Conservation (phyloP, 345 rosid species). For the Gossypium arboreum region DNA sequence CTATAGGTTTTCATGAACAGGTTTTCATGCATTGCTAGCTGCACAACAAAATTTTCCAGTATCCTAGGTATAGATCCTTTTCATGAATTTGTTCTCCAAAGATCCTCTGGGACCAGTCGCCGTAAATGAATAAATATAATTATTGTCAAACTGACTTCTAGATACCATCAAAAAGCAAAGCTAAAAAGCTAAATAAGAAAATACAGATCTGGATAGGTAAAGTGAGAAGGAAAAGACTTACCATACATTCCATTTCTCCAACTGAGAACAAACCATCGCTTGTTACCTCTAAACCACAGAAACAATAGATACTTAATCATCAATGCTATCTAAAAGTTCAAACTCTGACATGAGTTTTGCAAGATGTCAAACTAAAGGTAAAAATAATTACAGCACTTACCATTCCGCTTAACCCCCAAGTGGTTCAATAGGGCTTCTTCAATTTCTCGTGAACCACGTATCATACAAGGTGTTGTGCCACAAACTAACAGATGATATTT, state of each 20-base stretch:
- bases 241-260: conserved; percentile 99
- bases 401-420: conserved; percentile 97
- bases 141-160: not conserved
- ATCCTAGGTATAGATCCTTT: not conserved
- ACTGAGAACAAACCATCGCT: conserved; percentile 98
- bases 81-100: not conserved
- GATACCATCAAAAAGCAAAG: not conserved
- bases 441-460: conserved; percentile 86
- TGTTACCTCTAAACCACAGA: conserved; percentile 70
- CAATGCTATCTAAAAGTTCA: conserved; percentile 9
- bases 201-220: not conserved
- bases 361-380: conserved; percentile 5
- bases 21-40: not conserved
- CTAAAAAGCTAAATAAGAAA: not conserved
- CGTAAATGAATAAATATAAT: not conserved
- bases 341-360: not conserved
- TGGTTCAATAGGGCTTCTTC: conserved; percentile 87
- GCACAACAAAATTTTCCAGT: not conserved
- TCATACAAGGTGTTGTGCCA: conserved; percentile 99
- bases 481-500: conserved; percentile 96
- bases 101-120: not conserved
- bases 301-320: conserved; percentile 17
- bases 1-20: not conserved
- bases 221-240: conserved; percentile 25
- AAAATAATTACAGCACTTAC: conserved; percentile 33